A percentile compares a stretch with the other conserved stretches of the same genome.
These are phyloP conservation scores for Rhinocladiella similis DNA, from an alignment of 2,329 filamentous ascomycete species.

Conservation along the genomic window DNA sequence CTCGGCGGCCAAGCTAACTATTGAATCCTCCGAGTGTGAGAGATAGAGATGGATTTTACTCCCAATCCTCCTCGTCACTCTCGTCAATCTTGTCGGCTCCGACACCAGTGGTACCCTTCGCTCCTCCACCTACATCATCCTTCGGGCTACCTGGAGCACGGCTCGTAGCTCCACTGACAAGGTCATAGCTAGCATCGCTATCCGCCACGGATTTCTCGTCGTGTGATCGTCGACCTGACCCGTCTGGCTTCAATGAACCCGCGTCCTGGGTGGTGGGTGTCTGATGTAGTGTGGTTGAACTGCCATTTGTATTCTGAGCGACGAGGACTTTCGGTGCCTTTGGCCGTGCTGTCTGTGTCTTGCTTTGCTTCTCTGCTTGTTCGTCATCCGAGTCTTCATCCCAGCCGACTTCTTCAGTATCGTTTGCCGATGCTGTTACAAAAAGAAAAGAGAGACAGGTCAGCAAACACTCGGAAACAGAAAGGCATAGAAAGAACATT, in stretches of 20 bases:
- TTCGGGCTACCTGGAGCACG: conserved; percentile 70
- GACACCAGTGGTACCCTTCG: too few species aligned
- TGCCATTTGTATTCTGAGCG: conserved; percentile 24
- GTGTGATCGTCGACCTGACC: conserved; percentile 69
- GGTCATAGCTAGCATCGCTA: conserved; percentile 93
- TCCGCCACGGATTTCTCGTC: conserved; percentile 89
- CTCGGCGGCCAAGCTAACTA: not conserved
- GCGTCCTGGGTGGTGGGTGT: conserved; percentile 33
- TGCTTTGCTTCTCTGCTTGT: conserved; percentile 40
- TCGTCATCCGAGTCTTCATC: conserved; percentile 71
- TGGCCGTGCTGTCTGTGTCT: conserved; percentile 44
- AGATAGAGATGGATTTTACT: too few species aligned
- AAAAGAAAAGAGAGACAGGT: not conserved
- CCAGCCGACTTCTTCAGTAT: conserved; percentile 69
- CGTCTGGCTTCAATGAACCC: conserved; percentile 54
- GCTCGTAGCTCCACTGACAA: conserved; percentile 80
- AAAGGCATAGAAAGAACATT: conserved; percentile 25
- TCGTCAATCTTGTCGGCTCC: conserved; percentile 54
- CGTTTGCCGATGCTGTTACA: conserved; percentile 52
- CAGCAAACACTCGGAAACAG: not conserved
- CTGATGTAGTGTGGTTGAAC: conserved; percentile 25
- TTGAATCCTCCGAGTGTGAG: too few species aligned
- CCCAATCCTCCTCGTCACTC: conserved; percentile 46
- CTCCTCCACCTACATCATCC: conserved; percentile 41
- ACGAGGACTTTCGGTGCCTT: conserved; percentile 34